phyloP scores from a whole-genome alignment of 306 rosid genomes.

The Inga leiocalycina region DNA sequence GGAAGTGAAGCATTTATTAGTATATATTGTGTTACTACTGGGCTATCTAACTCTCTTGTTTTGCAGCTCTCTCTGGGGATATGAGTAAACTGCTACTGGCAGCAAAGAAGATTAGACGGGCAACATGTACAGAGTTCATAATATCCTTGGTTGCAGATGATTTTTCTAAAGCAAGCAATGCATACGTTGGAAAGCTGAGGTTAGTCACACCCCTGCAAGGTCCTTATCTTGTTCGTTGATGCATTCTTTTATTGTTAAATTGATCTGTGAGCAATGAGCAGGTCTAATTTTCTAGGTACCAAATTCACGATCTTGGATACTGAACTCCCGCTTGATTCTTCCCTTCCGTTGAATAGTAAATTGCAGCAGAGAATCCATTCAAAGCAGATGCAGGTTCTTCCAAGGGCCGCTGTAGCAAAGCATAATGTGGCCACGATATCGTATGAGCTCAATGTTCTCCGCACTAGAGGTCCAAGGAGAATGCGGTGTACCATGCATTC shows the following conservation, averaged over 20 bases:
- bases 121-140: slow-evolving; percentile 72
- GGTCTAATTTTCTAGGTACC: slow-evolving; percentile 95
- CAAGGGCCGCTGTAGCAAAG: slow-evolving; percentile 53
- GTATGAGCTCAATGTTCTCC: slow-evolving; percentile 86
- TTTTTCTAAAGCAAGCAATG: slow-evolving; percentile 67
- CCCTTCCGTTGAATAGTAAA: slow-evolving; percentile 49
- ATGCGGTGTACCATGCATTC: slow-evolving; percentile 81
- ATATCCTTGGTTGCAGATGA: slow-evolving; percentile 72
- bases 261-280: slow-evolving; percentile 44
- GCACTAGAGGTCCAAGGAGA: slow-evolving; percentile 95
- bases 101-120: slow-evolving; percentile 81
- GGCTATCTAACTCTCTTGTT: slow-evolving; percentile 1
- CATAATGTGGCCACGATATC: slow-evolving; percentile 64
- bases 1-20: slow-evolving; percentile 17
- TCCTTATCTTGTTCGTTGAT: slow-evolving; percentile 9
- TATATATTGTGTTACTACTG: not conserved
- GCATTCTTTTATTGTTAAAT: slow-evolving; percentile 21
- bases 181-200: slow-evolving; percentile 84
- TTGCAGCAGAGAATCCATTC: slow-evolving; percentile 51
- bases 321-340: slow-evolving; percentile 57
- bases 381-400: slow-evolving; percentile 68
- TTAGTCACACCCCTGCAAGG: slow-evolving; percentile 24
- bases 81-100: slow-evolving; percentile 77
- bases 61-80: slow-evolving; percentile 79
- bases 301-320: slow-evolving; percentile 71